These are phyloP conservation scores for Trichosporon sp. DNA, from an alignment of 1,284 basidiomycete genomes.

Conservation along the genomic window DNA sequence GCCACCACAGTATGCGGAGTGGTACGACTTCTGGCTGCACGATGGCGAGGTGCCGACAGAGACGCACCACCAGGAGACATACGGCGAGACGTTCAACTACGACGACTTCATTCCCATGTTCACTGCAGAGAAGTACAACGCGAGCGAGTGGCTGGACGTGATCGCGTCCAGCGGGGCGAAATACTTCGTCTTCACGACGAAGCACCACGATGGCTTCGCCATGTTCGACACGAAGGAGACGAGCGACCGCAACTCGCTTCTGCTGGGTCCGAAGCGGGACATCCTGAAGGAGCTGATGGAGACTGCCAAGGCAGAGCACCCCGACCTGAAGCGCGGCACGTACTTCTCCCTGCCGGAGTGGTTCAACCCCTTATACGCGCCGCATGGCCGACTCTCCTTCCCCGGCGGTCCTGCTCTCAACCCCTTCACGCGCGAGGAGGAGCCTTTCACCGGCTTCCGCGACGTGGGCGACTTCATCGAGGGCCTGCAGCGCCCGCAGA, in stretches of 20 bases:
- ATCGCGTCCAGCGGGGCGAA: conserved; percentile 57
- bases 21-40: conserved; percentile 50
- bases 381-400: conserved; percentile 52
- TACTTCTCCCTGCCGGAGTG: conserved; percentile 51
- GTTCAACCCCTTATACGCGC: conserved; percentile 56
- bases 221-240: conserved; percentile 55
- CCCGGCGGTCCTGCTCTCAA: conserved; percentile 57
- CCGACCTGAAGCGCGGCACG: conserved; percentile 22
- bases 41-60: conserved; percentile 47
- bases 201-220: conserved; percentile 50
- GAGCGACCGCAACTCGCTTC: conserved; percentile 53
- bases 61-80: conserved; percentile 54
- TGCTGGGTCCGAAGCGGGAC: conserved; percentile 55
- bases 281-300: conserved; percentile 55
- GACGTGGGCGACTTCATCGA: conserved; percentile 54
- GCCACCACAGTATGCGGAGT: conserved; percentile 53
- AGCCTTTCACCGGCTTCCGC: conserved; percentile 56
- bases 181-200: conserved; percentile 58
- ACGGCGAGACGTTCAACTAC: conserved; percentile 53
- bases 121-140: conserved; percentile 54
- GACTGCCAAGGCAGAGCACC: conserved; percentile 48
- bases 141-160: conserved; percentile 56
- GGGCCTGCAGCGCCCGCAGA: conserved; percentile 57
- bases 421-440: conserved; percentile 53
- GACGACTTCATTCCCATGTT: conserved; percentile 59